These are phyloP conservation scores for Gomphus bonarii DNA, from an alignment of 1,284 basidiomycete genomes.

Conservation along the genomic window DNA sequence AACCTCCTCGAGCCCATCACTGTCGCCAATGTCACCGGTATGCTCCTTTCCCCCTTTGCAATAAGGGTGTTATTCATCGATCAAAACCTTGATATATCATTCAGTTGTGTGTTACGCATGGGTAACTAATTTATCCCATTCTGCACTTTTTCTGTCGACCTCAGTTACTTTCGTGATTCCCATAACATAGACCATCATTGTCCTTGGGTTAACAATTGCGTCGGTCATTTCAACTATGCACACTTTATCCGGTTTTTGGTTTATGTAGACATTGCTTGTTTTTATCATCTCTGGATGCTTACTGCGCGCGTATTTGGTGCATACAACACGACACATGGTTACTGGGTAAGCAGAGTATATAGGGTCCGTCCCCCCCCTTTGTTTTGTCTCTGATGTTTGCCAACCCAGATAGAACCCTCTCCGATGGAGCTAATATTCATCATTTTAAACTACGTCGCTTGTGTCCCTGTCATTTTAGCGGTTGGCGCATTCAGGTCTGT, in stretches of 20 bases:
- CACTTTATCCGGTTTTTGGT: conserved; percentile 91
- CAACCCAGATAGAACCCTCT: conserved; percentile 55
- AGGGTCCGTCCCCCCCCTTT: background rate
- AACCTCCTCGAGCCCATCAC: conserved; percentile 78
- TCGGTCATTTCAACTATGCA: conserved; percentile 83
- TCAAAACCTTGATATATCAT: background rate
- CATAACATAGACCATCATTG: conserved; percentile 72
- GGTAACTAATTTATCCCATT: conserved; percentile 29
- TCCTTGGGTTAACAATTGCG: conserved; percentile 85
- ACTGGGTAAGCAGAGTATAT: conserved; percentile 39
- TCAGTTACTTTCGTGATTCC: conserved; percentile 13
- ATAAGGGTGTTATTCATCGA: background rate
- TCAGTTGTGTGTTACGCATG: conserved; percentile 74
- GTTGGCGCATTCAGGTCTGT: conserved; percentile 78
- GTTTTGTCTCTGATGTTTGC: conserved; percentile 2
- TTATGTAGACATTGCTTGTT: conserved; percentile 82
- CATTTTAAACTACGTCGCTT: conserved; percentile 80
- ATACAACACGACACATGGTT: conserved; percentile 25
- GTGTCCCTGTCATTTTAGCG: conserved; percentile 74
- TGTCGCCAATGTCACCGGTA: conserved; percentile 78
- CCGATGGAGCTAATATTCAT: conserved; percentile 71
- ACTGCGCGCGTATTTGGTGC: conserved; percentile 49
- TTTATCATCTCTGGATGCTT: conserved; percentile 77
- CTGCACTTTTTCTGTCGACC: background rate
- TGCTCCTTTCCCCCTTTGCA: background rate